Evolutionary conservation across 805 yeast species (phyloP).

Genomic region (Candida parachauliodes): DNA sequence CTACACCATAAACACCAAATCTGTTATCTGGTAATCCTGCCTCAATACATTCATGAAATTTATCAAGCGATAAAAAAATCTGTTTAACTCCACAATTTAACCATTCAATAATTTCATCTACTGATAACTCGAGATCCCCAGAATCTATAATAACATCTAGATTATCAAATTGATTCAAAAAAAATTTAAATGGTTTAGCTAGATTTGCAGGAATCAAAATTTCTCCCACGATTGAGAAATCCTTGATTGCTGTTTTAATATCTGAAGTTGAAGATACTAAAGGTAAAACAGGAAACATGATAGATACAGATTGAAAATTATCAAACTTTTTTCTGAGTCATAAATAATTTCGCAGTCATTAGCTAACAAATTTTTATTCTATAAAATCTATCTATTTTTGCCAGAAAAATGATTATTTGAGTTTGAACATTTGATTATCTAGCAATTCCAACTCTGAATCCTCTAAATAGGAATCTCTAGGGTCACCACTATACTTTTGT

Average conservation of each 20-base stretch:
- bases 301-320: constrained; percentile 1
- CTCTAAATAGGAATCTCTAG: constrained; percentile 16
- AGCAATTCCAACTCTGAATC: constrained; percentile 21
- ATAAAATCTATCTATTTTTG: constrained; percentile 1
- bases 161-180: constrained; percentile 28
- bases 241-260: constrained; percentile 14
- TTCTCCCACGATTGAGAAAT: constrained; percentile 32
- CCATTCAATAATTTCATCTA: constrained; percentile 46
- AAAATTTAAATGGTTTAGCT: constrained; percentile 28
- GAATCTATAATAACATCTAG: constrained; percentile 32
- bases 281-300: constrained; percentile 36
- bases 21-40: constrained; percentile 54
- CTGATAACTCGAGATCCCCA: constrained; percentile 20
- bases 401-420: constrained; percentile 1
- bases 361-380: too few species aligned
- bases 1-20: constrained; percentile 28
- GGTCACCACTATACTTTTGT: background rate
- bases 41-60: constrained; percentile 27
- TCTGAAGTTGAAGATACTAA: constrained; percentile 19
- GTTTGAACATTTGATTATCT: constrained; percentile 12
- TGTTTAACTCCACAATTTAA: constrained; percentile 60
- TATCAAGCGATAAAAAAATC: constrained; percentile 34
- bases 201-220: constrained; percentile 26
- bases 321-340: constrained; percentile 5
- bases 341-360: constrained; percentile 2